These are phyloP conservation scores for Solanum chacoense DNA, from an alignment of 305 asterid genomes.

Conservation along the genomic window DNA sequence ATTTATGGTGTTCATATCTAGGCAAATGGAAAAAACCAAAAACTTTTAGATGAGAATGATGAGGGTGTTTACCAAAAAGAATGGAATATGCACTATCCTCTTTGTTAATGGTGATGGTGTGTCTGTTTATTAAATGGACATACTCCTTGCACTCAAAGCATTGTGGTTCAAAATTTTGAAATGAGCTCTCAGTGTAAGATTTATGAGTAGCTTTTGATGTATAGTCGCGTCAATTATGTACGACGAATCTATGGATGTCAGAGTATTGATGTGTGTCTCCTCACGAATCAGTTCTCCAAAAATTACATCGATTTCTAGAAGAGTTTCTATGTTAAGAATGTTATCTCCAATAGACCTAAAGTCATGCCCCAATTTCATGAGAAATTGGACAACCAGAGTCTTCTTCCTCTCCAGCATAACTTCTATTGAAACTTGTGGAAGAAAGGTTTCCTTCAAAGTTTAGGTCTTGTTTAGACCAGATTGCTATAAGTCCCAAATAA, in stretches of 20 bases:
- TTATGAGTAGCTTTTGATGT: not conserved
- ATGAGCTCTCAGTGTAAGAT: not conserved
- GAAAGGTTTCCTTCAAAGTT: not conserved
- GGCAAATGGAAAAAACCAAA: not conserved
- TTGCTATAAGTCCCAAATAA: not conserved
- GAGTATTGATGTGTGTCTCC: not conserved
- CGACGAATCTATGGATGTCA: not conserved
- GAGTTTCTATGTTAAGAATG: not conserved
- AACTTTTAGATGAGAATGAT: not conserved
- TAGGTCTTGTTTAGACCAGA: not conserved
- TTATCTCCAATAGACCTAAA: not conserved
- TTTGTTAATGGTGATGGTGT: not conserved
- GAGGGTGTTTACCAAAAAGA: not conserved
- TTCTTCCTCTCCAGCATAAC: not conserved
- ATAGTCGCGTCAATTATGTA: not conserved
- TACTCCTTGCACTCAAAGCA: not conserved
- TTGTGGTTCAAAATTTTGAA: not conserved
- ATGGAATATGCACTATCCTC: not conserved
- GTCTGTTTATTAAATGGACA: not conserved
- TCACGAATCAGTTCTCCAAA: not conserved
- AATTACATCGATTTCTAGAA: not conserved
- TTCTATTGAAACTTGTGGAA: not conserved
- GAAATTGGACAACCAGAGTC: not conserved
- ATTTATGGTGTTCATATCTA: not conserved
- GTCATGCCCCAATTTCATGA: not conserved